These are phyloP conservation scores for Mucor lusitanicus DNA, from an alignment of 371 early-diverging fungal species.

Conservation along the genomic window DNA sequence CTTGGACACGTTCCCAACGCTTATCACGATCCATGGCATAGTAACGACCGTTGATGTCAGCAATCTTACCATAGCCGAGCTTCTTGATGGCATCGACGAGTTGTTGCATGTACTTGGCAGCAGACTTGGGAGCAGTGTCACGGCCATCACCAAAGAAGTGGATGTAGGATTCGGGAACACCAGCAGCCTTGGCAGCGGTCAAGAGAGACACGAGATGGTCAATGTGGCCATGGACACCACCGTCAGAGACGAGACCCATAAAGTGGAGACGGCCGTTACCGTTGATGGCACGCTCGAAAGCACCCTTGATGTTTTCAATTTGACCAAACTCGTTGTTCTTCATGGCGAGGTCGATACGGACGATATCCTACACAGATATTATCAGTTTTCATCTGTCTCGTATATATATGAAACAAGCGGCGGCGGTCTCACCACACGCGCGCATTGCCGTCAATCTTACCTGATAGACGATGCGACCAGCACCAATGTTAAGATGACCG, in stretches of 20 bases:
- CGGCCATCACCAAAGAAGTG: conserved; percentile 99
- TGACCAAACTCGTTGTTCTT: conserved; percentile 79
- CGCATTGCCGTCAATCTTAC: conserved; percentile 48
- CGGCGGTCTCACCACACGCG: not conserved
- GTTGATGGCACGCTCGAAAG: conserved; percentile 84
- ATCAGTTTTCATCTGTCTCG: not conserved
- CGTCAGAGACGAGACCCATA: conserved; percentile 98
- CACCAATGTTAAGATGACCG: conserved; percentile 99
- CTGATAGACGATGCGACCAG: conserved; percentile 98
- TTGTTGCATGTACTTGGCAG: conserved; percentile 72
- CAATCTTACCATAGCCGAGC: conserved; percentile 83
- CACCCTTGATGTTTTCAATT: conserved; percentile 75
- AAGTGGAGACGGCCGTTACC: conserved; percentile 93
- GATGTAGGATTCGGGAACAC: conserved; percentile 87
- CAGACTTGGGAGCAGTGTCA: conserved; percentile 95
- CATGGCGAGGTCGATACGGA: conserved; percentile 92
- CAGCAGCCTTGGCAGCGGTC: conserved; percentile 81
- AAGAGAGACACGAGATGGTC: conserved; percentile 89
- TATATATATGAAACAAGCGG: conserved; percentile 1
- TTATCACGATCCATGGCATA: conserved; percentile 99
- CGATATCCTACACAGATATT: conserved; percentile 78
- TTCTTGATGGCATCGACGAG: conserved; percentile 68
- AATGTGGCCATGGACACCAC: conserved; percentile 99
- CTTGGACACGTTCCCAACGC: conserved; percentile 97
- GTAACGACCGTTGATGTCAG: conserved; percentile 96